Evolutionary conservation across 176 grass and related monocot genomes (phyloP).

Genomic region (Avena insularis): DNA sequence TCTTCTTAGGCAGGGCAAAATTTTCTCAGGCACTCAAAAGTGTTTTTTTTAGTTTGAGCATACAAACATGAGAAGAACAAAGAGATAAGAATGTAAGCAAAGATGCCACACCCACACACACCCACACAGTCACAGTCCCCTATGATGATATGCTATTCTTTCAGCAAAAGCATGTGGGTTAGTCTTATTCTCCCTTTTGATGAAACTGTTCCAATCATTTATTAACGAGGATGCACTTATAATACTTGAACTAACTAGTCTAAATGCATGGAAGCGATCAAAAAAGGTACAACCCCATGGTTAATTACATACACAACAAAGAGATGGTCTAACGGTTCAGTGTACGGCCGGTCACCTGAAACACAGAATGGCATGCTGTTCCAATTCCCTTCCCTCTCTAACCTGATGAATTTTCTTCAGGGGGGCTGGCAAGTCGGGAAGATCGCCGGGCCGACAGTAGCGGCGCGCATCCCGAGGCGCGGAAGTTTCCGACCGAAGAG

Average conservation of each 20-base stretch:
- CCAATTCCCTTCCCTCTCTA: not conserved
- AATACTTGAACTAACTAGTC: slow-evolving; percentile 41
- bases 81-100: slow-evolving; percentile 30
- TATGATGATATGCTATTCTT: slow-evolving; percentile 61
- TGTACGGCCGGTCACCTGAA: slow-evolving; percentile 50
- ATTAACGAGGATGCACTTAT: slow-evolving; percentile 40
- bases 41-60: not conserved
- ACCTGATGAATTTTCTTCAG: slow-evolving; percentile 47
- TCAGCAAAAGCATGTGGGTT: slow-evolving; percentile 47
- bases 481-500: slow-evolving; percentile 42
- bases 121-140: slow-evolving; percentile 50
- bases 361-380: slow-evolving; percentile 8
- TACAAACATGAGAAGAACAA: slow-evolving; percentile 21
- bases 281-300: slow-evolving; percentile 32
- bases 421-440: slow-evolving; percentile 60
- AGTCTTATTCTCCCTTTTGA: slow-evolving; percentile 27
- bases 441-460: slow-evolving; percentile 66
- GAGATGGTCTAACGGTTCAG: slow-evolving; percentile 39
- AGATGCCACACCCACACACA: not conserved
- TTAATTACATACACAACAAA: slow-evolving; percentile 36
- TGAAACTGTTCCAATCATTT: slow-evolving; percentile 8
- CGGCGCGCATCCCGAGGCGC: not conserved
- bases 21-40: not conserved
- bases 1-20: not conserved
- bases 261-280: slow-evolving; percentile 44